Evolutionary conservation across 1,284 basidiomycete species (phyloP), one percentile per base, ranked within the genome.

Genomic region (Tylopilus sp.): DNA sequence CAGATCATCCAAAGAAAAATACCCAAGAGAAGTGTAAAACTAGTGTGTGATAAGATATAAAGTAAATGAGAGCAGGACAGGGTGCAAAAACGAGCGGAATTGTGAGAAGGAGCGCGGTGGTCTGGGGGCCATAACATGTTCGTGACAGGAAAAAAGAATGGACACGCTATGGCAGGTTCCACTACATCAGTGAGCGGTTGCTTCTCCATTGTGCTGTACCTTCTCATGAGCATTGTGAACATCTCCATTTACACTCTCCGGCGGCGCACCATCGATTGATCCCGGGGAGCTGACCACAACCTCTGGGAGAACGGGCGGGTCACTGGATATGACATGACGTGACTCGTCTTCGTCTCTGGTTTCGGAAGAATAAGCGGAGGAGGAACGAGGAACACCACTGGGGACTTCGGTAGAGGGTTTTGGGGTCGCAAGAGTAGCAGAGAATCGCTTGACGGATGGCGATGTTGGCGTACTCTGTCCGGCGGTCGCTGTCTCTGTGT

Each of bases 241-340:
- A 36, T 53, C 53, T 25, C 53, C 57, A 39, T 57, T 50, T 24
- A 56, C 53, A 45, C 44, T 55, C 51, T 57, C 61, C 49, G 47
- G 52, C 19, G 54, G 60, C 53, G 50, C 55, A 45, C 68, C 69
- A 51, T 69, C 70, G 43, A 68, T 68, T 50, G 71, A 72, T 22
- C 58, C 59, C 20, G 68, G 68, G 39, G 68, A 70, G 43, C 70
- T 73, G 29, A 73, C 69, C 40, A 72, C 69, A 43, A 70, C 58
- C 50, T 73, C 68, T 15, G 68, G 71, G 9, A 73, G 67, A 51
- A 73, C 60, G 19, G 71, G 71, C 0, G 71, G 68, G 43, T 64
- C 57, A 26, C 47, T 70, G 28, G 68, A 64, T 55, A 73, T 73
- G 29, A 25, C 49, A 3, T 40, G 57, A 10, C 68, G 62, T 8